phyloP scores from a whole-genome alignment of 352 stramenopile genomes.

The Globisporangium echinulatum region DNA sequence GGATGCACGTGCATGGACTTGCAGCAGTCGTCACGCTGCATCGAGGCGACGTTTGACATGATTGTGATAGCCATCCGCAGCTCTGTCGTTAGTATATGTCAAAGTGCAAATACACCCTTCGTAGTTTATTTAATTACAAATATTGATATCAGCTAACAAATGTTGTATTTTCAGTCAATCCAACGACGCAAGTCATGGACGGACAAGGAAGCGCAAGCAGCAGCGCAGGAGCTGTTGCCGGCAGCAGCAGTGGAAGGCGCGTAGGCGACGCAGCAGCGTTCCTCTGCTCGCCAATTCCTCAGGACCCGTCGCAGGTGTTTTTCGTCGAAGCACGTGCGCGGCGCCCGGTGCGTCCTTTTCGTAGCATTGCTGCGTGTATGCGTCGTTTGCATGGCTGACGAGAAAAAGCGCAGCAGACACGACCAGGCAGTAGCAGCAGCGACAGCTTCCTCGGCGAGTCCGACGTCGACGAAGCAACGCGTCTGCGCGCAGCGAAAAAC shows the following conservation, averaged over 20 bases:
- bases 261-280: slow-evolving; percentile 16
- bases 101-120: no score
- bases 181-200: no score
- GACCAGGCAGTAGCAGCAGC: neutral
- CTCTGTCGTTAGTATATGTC: no score
- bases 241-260: neutral
- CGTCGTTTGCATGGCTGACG: slow-evolving; percentile 3
- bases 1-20: no score
- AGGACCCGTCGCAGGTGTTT: slow-evolving; percentile 52
- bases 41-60: no score
- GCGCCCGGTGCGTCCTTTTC: slow-evolving; percentile 2
- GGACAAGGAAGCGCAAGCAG: no score
- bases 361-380: neutral
- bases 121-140: no score
- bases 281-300: slow-evolving; percentile 63
- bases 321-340: slow-evolving; percentile 30
- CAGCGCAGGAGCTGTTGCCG: no score
- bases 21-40: no score
- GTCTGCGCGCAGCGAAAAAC: slow-evolving; percentile 3
- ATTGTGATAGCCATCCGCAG: no score
- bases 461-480: slow-evolving; percentile 27
- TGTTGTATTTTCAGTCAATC: no score
- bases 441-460: slow-evolving; percentile 27
- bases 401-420: slow-evolving; percentile 3
- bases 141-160: no score